These are phyloP conservation scores for Russula foetens DNA, from an alignment of 768 basidiomycete genomes.

Conservation along the genomic window DNA sequence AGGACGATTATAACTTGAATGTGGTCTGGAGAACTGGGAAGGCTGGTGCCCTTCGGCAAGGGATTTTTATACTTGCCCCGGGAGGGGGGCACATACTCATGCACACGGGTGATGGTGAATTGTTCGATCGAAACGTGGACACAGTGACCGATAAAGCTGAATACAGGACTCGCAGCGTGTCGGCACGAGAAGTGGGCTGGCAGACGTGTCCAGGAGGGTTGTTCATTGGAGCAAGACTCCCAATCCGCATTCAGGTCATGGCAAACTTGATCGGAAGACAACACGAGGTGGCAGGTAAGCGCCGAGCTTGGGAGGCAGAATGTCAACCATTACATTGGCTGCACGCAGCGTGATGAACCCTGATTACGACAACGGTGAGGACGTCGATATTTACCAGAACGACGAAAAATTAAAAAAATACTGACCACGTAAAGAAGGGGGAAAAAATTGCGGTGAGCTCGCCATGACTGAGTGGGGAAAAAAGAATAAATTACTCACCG, in stretches of 20 bases:
- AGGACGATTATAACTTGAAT: constrained; percentile 17
- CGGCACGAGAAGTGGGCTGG: constrained; percentile 56
- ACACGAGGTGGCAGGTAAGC: constrained; percentile 53
- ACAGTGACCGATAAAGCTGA: constrained; percentile 65
- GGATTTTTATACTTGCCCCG: constrained; percentile 39
- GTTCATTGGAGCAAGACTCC: constrained; percentile 66
- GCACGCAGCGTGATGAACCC: constrained; percentile 25
- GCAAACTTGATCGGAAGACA: constrained; percentile 57
- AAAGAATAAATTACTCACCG: constrained; percentile 20
- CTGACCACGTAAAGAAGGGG: constrained; percentile 13
- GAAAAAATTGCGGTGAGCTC: constrained; percentile 16
- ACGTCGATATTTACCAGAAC: neutral
- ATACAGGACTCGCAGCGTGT: constrained; percentile 65
- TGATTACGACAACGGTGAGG: constrained; percentile 8
- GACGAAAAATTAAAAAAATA: constrained; percentile 4
- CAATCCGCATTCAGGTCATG: constrained; percentile 46
- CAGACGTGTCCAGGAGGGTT: constrained; percentile 46
- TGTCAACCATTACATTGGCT: constrained; percentile 16
- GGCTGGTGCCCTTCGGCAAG: constrained; percentile 19
- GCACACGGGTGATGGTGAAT: constrained; percentile 45
- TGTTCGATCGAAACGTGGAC: constrained; percentile 61
- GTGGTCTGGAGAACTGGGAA: constrained; percentile 22
- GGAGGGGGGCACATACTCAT: constrained; percentile 40
- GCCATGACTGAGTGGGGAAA: constrained; percentile 18
- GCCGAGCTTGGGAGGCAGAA: constrained; percentile 31